A percentile compares a stretch with the other conserved stretches of the same genome.
These are phyloP conservation scores for Hymenoscyphus fraxineus DNA, from an alignment of 2,329 filamentous ascomycete species.

Conservation along the genomic window DNA sequence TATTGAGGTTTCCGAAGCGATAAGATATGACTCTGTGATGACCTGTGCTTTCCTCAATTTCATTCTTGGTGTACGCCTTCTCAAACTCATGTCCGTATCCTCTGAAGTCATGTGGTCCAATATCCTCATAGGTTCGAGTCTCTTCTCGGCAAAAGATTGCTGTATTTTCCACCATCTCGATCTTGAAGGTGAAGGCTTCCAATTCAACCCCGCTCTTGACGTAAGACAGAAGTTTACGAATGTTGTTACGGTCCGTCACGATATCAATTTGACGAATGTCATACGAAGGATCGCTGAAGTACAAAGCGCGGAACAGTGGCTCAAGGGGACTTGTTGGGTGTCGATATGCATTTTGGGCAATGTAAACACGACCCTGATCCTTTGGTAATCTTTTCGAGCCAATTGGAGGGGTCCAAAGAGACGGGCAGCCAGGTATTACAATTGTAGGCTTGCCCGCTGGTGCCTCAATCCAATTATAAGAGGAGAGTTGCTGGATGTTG, in stretches of 20 bases:
- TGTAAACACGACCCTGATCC: conserved; percentile 42
- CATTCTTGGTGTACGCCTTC: conserved; percentile 39
- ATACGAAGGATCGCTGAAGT: conserved; percentile 36
- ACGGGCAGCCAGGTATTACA: conserved; percentile 41
- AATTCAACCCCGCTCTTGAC: conserved; percentile 32
- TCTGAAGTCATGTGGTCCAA: conserved; percentile 37
- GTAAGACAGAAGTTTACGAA: conserved; percentile 47
- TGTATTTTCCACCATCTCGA: conserved; percentile 40
- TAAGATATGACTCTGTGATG: conserved; percentile 46
- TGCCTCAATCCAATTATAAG: conserved; percentile 48
- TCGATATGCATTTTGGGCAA: conserved; percentile 44
- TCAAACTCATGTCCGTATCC: conserved; percentile 44
- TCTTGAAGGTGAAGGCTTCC: conserved; percentile 40
- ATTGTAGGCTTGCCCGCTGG: conserved; percentile 38
- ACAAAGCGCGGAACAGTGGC: conserved; percentile 44
- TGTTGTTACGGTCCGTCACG: conserved; percentile 45
- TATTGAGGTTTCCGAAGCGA: conserved; percentile 39
- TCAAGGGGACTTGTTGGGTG: conserved; percentile 43
- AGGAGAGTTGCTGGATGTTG: conserved; percentile 41
- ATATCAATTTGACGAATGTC: conserved; percentile 35
- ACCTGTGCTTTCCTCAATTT: conserved; percentile 39
- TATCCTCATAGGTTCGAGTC: conserved; percentile 27
- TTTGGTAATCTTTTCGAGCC: conserved; percentile 30
- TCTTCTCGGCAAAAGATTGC: conserved; percentile 39
- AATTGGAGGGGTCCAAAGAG: conserved; percentile 38